phyloP scores from a whole-genome alignment of 306 rosid genomes.

The Ceratonia siliqua region DNA sequence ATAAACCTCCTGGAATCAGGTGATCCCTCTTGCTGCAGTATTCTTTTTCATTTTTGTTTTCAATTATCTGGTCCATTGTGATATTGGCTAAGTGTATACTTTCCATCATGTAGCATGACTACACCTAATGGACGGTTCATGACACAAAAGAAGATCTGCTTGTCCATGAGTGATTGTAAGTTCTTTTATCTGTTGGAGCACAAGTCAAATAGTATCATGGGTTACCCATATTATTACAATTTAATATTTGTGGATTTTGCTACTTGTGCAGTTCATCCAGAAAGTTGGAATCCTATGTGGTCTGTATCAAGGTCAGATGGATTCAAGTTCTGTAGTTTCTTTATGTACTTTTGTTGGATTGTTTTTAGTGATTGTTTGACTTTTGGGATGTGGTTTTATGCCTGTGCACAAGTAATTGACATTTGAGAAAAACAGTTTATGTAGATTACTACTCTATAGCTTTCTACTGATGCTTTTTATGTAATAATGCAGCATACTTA shows the following conservation, averaged over 20 bases:
- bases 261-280: conserved; percentile 68
- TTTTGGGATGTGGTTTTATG: conserved; percentile 9
- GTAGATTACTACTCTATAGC: conserved; percentile 21
- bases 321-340: neutral
- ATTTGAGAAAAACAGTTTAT: conserved; percentile 11
- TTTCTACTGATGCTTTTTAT: conserved; percentile 43
- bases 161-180: conserved; percentile 80
- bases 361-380: neutral
- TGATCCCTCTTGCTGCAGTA: conserved; percentile 32
- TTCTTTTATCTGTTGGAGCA: neutral
- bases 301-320: conserved; percentile 66
- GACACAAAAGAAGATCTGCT: conserved; percentile 93
- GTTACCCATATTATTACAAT: neutral
- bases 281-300: conserved; percentile 92
- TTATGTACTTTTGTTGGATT: neutral
- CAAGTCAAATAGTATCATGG: neutral
- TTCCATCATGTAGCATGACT: conserved; percentile 68
- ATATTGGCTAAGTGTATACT: conserved; percentile 12
- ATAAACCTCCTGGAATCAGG: conserved; percentile 98
- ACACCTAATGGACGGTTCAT: conserved; percentile 96
- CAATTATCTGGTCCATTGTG: neutral
- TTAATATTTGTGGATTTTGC: conserved; percentile 15
- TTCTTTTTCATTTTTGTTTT: conserved; percentile 20
- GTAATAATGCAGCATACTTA: conserved; percentile 79
- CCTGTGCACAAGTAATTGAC: conserved; percentile 16